Evolutionary conservation across 2,329 filamentous ascomycete genomes (phyloP).

Genomic region (Ceratocystis alfenasii): DNA sequence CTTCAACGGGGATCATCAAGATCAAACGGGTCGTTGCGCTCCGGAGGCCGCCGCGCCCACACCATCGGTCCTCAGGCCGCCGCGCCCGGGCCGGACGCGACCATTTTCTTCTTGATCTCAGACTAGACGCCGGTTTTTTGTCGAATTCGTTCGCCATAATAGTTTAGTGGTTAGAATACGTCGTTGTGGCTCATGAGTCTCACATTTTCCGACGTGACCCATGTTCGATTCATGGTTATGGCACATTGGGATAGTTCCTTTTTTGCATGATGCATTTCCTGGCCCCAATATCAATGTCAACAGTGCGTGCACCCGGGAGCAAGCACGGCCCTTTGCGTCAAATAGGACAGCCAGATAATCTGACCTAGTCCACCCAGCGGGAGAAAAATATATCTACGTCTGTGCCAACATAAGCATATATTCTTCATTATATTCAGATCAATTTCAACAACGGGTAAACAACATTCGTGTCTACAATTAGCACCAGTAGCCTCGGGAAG

Average conservation of each 20-base stretch:
- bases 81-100: too few relatives aligned
- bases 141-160: neutral
- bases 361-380: neutral
- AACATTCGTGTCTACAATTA: too few relatives aligned
- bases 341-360: too few relatives aligned
- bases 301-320: too few relatives aligned
- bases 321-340: too few relatives aligned
- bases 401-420: neutral
- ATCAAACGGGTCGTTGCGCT: too few relatives aligned
- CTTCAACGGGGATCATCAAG: too few relatives aligned
- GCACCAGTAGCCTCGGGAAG: too few relatives aligned
- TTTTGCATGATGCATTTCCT: neutral
- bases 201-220: neutral
- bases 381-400: neutral
- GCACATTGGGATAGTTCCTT: neutral
- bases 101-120: too few relatives aligned
- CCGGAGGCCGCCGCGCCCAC: too few relatives aligned
- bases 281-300: neutral
- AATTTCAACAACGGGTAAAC: neutral
- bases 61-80: too few relatives aligned
- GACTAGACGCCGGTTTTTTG: too few relatives aligned
- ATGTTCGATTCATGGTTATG: conserved; percentile 9
- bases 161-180: conserved; percentile 10
- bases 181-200: neutral
- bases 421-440: neutral